Conservation (phyloP, 805 yeast genomes). For the Saccharomyces jurei region DNA sequence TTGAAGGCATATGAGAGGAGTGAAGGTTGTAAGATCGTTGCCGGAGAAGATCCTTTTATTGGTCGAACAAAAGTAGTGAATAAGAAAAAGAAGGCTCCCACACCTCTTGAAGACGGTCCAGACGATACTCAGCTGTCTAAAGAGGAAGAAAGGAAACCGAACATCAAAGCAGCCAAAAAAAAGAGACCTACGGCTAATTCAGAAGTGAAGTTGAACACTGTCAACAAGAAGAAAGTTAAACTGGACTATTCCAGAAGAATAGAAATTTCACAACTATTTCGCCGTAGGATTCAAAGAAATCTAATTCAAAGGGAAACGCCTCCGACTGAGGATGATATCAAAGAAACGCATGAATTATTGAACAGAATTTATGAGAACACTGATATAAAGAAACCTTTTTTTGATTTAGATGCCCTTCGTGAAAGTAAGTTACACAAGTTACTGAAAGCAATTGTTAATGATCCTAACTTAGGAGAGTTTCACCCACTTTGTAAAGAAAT, state of each 20-base stretch:
- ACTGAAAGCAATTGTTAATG: constrained; percentile 23
- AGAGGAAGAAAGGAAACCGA: not conserved
- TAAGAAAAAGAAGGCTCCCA: constrained; percentile 3
- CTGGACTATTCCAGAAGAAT: constrained; percentile 21
- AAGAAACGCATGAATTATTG: constrained; percentile 24
- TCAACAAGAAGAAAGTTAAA: constrained; percentile 9
- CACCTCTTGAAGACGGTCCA: not conserved
- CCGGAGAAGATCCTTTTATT: constrained; percentile 27
- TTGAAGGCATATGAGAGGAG: constrained; percentile 12
- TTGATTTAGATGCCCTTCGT: constrained; percentile 25
- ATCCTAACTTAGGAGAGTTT: constrained; percentile 21
- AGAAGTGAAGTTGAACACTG: not conserved
- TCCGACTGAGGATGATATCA: constrained; percentile 19
- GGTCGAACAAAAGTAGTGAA: constrained; percentile 8
- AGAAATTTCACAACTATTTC: constrained; percentile 24
- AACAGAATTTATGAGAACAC: constrained; percentile 20
- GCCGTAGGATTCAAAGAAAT: constrained; percentile 27
- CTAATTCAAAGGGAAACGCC: constrained; percentile 26
- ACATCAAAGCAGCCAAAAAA: not conserved
- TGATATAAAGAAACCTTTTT: constrained; percentile 22
- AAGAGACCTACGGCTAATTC: not conserved
- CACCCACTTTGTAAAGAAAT: constrained; percentile 24
- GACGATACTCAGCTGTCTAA: not conserved
- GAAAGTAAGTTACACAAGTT: constrained; percentile 27
- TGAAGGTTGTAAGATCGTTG: constrained; percentile 8